These are phyloP conservation scores for Cornus kousa DNA, from an alignment of 148 eudicot species.

Conservation along the genomic window DNA sequence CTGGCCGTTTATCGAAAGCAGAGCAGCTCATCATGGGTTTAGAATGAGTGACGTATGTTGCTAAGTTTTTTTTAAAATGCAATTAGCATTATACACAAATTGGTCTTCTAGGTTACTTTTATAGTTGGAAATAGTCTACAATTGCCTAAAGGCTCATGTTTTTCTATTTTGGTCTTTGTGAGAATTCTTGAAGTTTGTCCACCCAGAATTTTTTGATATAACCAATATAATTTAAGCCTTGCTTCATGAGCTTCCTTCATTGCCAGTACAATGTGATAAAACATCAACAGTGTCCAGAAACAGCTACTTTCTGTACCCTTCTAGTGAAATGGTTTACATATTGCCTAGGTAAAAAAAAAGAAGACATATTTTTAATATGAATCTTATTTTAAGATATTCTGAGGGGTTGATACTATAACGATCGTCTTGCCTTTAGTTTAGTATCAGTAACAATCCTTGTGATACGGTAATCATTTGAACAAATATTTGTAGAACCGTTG, in stretches of 20 bases:
- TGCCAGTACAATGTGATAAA: background rate
- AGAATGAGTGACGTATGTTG: conserved; percentile 76
- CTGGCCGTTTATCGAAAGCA: conserved; percentile 93
- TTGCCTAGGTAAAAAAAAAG: too few species aligned
- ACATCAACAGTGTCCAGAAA: background rate
- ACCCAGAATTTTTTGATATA: background rate
- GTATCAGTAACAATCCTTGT: background rate
- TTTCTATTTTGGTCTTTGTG: background rate
- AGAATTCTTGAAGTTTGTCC: background rate
- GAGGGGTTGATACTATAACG: background rate
- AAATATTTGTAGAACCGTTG: conserved; percentile 1
- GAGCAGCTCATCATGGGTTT: conserved; percentile 89
- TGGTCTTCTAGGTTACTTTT: background rate
- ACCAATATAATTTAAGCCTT: background rate
- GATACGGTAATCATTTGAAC: background rate
- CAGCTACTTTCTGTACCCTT: background rate
- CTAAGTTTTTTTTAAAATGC: conserved; percentile 4
- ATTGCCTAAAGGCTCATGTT: background rate
- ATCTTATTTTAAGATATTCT: background rate
- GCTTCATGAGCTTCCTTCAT: conserved; percentile 7
- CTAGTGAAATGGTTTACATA: background rate
- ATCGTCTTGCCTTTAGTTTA: background rate
- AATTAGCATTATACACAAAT: background rate
- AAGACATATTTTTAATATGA: background rate
- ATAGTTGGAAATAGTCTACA: background rate